Evolutionary conservation across 345 rosid genomes (phyloP).

Genomic region (Syzygium oleosum): DNA sequence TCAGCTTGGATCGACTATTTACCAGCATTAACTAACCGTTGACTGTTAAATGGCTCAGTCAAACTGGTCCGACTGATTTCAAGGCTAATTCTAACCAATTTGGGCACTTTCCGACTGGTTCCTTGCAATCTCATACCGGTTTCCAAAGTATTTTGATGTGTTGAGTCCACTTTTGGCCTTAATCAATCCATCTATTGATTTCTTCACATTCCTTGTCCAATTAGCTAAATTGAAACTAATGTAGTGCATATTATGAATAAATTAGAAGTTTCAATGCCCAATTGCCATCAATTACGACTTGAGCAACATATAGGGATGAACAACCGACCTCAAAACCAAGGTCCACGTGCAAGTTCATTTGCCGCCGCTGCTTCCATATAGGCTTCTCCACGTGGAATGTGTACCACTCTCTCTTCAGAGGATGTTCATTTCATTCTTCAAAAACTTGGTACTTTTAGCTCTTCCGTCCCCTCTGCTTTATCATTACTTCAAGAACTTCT

Average conservation of each 20-base stretch:
- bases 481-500: neutral
- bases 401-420: fast-evolving
- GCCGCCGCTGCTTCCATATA: neutral
- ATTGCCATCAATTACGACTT: neutral
- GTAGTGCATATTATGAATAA: no score
- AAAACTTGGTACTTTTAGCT: neutral
- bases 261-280: neutral
- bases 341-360: neutral
- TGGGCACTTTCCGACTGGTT: neutral
- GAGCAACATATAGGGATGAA: neutral
- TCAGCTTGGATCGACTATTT: fast-evolving
- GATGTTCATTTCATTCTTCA: neutral
- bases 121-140: no score
- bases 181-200: no score
- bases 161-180: no score
- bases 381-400: neutral
- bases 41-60: neutral
- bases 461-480: neutral
- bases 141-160: no score
- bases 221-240: no score
- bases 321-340: neutral
- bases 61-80: neutral
- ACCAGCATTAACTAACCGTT: neutral
- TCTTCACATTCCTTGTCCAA: no score
- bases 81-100: neutral